A percentile compares a stretch with the other conserved stretches of the same genome.
phyloP scores from a whole-genome alignment of 352 stramenopile species.

The Phytophthora multivora region DNA sequence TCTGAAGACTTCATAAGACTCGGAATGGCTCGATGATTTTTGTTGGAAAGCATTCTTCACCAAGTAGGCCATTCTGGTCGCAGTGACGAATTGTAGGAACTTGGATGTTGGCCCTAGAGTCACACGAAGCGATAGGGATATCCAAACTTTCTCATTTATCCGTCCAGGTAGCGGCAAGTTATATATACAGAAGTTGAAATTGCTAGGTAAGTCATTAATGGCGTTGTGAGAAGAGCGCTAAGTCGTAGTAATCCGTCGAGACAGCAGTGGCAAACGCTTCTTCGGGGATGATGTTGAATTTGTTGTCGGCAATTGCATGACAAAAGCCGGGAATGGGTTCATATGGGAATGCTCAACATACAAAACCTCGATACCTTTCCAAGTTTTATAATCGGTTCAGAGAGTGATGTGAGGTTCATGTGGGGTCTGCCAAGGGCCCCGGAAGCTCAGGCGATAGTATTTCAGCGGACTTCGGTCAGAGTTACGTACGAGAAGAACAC shows the following conservation, averaged over 20 bases:
- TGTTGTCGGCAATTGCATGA: slow-evolving; percentile 32
- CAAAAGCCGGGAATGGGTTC: slow-evolving; percentile 23
- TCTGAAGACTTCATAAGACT: neutral
- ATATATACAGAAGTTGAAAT: slow-evolving; percentile 12
- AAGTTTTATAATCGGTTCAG: neutral
- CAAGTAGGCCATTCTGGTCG: neutral
- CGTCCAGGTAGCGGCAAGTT: slow-evolving; percentile 37
- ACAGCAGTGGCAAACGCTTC: slow-evolving; percentile 6
- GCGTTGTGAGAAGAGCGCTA: neutral
- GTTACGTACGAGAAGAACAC: neutral
- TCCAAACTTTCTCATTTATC: slow-evolving; percentile 16
- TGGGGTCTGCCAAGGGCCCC: neutral
- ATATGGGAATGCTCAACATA: slow-evolving; percentile 34
- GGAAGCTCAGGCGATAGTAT: neutral
- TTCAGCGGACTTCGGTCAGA: neutral
- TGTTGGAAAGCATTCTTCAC: neutral
- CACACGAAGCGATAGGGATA: slow-evolving; percentile 1
- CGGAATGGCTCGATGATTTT: neutral
- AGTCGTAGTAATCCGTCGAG: slow-evolving; percentile 9
- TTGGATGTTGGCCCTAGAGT: neutral
- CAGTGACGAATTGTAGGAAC: neutral
- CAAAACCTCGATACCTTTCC: neutral
- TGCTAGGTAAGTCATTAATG: neutral
- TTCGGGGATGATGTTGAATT: slow-evolving; percentile 16
- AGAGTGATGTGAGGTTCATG: neutral